Base-by-base conservation (phyloP, 2,329 filamentous ascomycete species). In the Didymella sp. region DNA sequence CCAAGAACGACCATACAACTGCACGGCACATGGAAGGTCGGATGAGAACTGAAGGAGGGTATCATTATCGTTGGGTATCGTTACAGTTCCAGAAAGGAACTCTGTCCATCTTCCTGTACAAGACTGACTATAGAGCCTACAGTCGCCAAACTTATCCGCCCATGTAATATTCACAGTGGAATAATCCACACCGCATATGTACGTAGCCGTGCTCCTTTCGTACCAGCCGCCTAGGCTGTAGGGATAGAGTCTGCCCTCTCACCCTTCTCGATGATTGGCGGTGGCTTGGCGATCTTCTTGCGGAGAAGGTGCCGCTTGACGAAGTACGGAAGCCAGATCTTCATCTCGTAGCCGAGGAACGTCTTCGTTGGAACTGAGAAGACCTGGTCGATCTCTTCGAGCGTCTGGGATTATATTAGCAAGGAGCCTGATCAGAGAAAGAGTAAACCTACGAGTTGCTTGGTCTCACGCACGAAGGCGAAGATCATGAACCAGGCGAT, bases 321-420 rank as follows among this genome's bases (percentile, higher is more conserved):
- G 62, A 79, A 79, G 59, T 76, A 80, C 5, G 78, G 78, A 8
- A 79, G 67, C 72, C 70, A 76, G 6, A 72, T 64, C 15, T 60
- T 76, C 25, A 68, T 59, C 58, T 80, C 76, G 61, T 80, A 76
- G n/a, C 59, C 54, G 30, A 79, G 59, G 69, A 71, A 79, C 1
- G 53, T 58, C 54, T 64, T 71, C 2, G 74, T 76, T 2, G 73
- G 74, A 8, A 76, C 72, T 8, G 63, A 70, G 42, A 76, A 76
- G 47, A 76, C 72, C 51, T 72, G 51, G 27, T 54, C 51, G 7
- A 54, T 25, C 13, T 54, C 51, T 8, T 54, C 51, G 24, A 54
- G 51, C 5, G 51, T 54, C 50, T 52, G 19, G 12, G 2, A 2
- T 1, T 19, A n/a, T 27, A 11, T 45, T 30, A 45, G 49, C 17